phyloP scores from a whole-genome alignment of 768 basidiomycete genomes.

The Serendipita sp. region DNA sequence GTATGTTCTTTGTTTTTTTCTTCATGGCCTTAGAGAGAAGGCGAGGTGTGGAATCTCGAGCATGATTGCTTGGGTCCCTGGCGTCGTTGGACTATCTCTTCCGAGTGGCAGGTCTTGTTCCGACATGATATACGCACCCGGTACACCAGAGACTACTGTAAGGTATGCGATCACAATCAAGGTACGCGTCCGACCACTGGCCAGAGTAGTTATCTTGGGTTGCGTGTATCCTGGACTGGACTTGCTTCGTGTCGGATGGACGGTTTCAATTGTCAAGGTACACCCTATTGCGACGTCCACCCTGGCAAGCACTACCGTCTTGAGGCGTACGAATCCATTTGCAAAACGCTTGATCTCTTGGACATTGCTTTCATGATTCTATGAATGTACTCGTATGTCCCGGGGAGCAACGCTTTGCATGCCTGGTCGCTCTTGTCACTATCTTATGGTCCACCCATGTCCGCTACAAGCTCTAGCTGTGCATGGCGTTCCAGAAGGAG shows the following conservation, averaged over 20 bases:
- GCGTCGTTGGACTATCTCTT: neutral
- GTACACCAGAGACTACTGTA: neutral
- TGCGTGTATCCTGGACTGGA: slow-evolving; percentile 5
- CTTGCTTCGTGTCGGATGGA: neutral
- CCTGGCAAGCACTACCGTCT: neutral
- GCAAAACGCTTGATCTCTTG: too few relatives aligned
- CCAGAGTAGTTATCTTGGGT: slow-evolving; percentile 1
- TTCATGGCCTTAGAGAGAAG: neutral
- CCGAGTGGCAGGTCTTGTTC: slow-evolving; percentile 5
- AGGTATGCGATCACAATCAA: neutral
- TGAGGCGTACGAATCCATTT: too few relatives aligned
- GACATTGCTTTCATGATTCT: too few relatives aligned
- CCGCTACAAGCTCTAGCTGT: too few relatives aligned
- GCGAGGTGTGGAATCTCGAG: neutral
- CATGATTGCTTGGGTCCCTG: neutral
- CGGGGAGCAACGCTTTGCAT: neutral
- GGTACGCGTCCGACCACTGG: neutral
- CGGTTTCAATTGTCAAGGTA: neutral
- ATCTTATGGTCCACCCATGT: slow-evolving; percentile 18
- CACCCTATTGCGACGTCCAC: neutral
- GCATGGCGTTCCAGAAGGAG: too few relatives aligned
- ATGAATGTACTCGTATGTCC: too few relatives aligned
- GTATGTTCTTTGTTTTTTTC: slow-evolving; percentile 31
- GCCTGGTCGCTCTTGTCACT: slow-evolving; percentile 25
- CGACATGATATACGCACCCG: neutral